Conservation (phyloP, 2,329 filamentous ascomycete genomes). For the Penicillium sp. region DNA sequence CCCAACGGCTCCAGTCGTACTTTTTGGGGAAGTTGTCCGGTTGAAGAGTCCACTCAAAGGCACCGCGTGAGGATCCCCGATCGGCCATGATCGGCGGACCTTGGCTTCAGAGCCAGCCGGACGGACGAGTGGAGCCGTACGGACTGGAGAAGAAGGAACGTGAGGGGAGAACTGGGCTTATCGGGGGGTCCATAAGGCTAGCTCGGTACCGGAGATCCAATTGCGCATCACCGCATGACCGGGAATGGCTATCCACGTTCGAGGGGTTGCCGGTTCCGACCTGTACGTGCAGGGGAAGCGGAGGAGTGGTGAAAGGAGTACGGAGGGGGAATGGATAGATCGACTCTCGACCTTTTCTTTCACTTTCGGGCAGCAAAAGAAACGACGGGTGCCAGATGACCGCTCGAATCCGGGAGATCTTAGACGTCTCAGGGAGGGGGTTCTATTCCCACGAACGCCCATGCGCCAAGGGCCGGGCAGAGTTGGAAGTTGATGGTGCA, state of each 20-base stretch:
- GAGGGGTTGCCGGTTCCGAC: background rate
- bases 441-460: slow-evolving; percentile 2
- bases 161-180: background rate
- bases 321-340: background rate
- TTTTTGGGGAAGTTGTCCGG: slow-evolving; percentile 13
- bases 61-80: slow-evolving; percentile 8
- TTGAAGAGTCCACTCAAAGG: slow-evolving; percentile 3
- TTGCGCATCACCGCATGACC: slow-evolving; percentile 3
- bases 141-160: background rate
- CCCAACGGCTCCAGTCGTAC: slow-evolving; percentile 18
- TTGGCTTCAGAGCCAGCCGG: slow-evolving; percentile 7
- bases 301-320: background rate
- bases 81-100: slow-evolving; percentile 17
- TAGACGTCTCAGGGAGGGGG: background rate
- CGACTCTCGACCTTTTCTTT: background rate
- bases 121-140: background rate
- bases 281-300: background rate
- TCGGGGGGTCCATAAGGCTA: slow-evolving; percentile 4
- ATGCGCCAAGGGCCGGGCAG: slow-evolving; percentile 22
- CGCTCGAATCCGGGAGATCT: slow-evolving; percentile 10
- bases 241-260: background rate
- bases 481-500: slow-evolving; percentile 15
- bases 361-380: background rate
- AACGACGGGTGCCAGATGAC: slow-evolving; percentile 12
- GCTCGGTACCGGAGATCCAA: background rate